phyloP scores from a whole-genome alignment of 164 flowering plant genomes.

The Sextonia rubra region DNA sequence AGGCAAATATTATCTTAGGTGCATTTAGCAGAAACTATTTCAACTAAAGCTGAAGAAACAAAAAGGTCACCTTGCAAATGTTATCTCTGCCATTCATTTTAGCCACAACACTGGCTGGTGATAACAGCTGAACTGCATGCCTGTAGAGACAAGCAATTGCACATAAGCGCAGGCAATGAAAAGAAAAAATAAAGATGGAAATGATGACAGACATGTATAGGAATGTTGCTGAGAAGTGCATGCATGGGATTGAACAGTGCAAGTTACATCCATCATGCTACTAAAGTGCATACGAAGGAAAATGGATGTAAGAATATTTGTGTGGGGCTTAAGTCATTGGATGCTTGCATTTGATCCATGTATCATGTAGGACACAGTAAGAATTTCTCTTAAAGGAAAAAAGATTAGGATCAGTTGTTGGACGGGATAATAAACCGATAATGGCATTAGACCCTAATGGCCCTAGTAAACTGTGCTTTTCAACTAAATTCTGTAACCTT shows the following conservation, averaged over 20 bases:
- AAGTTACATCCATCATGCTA: no score
- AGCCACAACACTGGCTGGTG: constrained; percentile 81
- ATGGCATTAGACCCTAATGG: no score
- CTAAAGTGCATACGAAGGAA: not conserved
- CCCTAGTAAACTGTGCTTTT: no score
- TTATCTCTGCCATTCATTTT: constrained; percentile 81
- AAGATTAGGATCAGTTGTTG: no score
- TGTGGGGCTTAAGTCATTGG: not conserved
- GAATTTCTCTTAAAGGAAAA: not conserved
- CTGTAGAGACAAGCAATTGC: constrained; percentile 23
- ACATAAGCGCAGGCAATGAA: not conserved
- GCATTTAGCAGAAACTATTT: not conserved
- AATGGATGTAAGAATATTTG: not conserved
- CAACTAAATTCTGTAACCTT: no score
- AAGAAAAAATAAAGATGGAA: not conserved
- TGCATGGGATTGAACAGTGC: no score
- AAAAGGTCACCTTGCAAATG: constrained; percentile 67
- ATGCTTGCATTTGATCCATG: not conserved
- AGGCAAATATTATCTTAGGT: not conserved
- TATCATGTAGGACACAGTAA: not conserved
- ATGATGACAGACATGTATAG: not conserved
- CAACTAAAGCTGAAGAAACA: not conserved
- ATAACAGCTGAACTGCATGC: constrained; percentile 82
- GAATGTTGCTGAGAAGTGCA: not conserved
- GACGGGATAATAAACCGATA: no score